These are phyloP conservation scores for Gonapodya prolifera DNA, from an alignment of 192 early-diverging fungal species.

Conservation along the genomic window DNA sequence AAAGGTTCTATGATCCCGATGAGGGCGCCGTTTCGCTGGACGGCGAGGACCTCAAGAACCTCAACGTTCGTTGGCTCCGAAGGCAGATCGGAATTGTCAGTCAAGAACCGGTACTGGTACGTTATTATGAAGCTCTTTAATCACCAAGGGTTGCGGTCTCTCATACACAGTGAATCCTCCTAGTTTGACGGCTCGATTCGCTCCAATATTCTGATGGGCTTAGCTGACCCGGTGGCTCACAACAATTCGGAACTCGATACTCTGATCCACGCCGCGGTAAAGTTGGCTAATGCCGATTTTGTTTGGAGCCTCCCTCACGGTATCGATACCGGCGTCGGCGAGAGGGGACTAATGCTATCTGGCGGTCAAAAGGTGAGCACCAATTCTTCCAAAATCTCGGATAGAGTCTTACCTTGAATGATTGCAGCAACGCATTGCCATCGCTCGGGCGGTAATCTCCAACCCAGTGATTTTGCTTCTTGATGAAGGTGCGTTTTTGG, in stretches of 20 bases:
- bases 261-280: constrained; percentile 18
- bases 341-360: constrained; percentile 58
- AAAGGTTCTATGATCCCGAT: constrained; percentile 68
- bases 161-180: no score
- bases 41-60: constrained; percentile 37
- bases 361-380: constrained; percentile 71
- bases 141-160: no score
- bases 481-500: constrained; percentile 52
- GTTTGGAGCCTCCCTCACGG: constrained; percentile 69
- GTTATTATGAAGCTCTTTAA: no score
- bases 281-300: constrained; percentile 66
- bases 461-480: constrained; percentile 74
- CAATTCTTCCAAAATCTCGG: neutral
- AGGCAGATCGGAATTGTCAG: constrained; percentile 78
- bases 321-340: constrained; percentile 79
- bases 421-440: constrained; percentile 88
- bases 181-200: neutral
- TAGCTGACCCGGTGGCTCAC: neutral
- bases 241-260: neutral
- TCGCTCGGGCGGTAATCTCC: constrained; percentile 81
- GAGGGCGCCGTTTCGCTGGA: constrained; percentile 45
- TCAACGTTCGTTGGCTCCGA: constrained; percentile 55
- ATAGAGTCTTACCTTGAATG: neutral
- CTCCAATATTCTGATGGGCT: neutral
- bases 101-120: constrained; percentile 87